Conservation (phyloP, 495 filamentous ascomycete genomes). For the Cairneyella variabilis region DNA sequence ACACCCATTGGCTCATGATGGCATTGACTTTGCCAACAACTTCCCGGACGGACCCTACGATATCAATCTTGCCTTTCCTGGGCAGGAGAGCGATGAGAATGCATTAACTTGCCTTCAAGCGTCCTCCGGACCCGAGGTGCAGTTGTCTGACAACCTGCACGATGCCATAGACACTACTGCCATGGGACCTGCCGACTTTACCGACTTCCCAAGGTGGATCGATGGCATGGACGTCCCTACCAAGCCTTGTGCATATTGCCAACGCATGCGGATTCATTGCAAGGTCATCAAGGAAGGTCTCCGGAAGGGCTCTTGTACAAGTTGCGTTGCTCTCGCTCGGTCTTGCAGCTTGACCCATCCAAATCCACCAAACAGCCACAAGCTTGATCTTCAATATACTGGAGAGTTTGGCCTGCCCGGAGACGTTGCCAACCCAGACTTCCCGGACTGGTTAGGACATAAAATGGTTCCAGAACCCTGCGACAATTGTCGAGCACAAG, state of each 20-base stretch:
- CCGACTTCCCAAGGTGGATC: conserved; percentile 34
- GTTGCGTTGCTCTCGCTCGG: conserved; percentile 71
- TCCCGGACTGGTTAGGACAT: neutral
- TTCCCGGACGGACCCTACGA: conserved; percentile 33
- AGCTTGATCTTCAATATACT: conserved; percentile 32
- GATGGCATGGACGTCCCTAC: conserved; percentile 40
- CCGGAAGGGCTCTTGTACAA: conserved; percentile 67
- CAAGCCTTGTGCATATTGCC: conserved; percentile 67
- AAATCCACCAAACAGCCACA: conserved; percentile 30
- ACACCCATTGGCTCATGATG: conserved; percentile 35
- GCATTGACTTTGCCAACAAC: conserved; percentile 33
- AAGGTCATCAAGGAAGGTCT: conserved; percentile 67
- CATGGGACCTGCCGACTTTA: conserved; percentile 26
- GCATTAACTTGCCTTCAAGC: conserved; percentile 28
- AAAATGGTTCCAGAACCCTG: conserved; percentile 42
- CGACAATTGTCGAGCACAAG: conserved; percentile 61
- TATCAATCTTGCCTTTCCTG: conserved; percentile 36
- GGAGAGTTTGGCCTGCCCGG: conserved; percentile 49
- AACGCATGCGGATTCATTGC: conserved; percentile 65
- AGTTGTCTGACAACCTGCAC: conserved; percentile 11
- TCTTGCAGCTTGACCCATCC: conserved; percentile 44
- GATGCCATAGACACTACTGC: conserved; percentile 19
- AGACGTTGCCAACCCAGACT: conserved; percentile 29
- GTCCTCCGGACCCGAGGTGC: conserved; percentile 28
- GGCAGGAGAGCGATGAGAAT: conserved; percentile 22